Percentiles rank a stretch among this genome's conserved stretches.
These are phyloP conservation scores for Taphrina confusa DNA, from an alignment of 1,139 yeast genomes.

Conservation along the genomic window DNA sequence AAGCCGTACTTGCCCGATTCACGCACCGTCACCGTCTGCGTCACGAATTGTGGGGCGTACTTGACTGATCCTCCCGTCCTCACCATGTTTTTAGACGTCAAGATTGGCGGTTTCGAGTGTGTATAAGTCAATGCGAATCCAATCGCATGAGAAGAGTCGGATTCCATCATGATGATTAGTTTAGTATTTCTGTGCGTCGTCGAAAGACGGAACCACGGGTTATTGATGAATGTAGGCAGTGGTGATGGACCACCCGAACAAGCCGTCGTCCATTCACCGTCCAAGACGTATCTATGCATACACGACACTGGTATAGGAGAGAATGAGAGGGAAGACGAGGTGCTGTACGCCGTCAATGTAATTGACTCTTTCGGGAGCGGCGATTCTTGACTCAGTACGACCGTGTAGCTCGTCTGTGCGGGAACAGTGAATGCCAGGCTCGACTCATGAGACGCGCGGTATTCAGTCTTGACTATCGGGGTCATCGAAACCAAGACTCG, in stretches of 20 bases:
- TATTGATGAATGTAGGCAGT: slow-evolving; percentile 54
- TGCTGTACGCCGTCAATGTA: slow-evolving; percentile 42
- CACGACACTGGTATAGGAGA: background rate
- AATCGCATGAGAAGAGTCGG: slow-evolving; percentile 44
- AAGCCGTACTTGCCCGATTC: slow-evolving; percentile 37
- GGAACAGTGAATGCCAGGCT: slow-evolving; percentile 43
- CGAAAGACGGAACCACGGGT: slow-evolving; percentile 62
- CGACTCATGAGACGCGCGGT: slow-evolving; percentile 44
- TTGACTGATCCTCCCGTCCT: background rate
- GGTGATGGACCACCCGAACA: slow-evolving; percentile 42
- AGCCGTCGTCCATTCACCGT: slow-evolving; percentile 56
- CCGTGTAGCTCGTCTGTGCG: slow-evolving; percentile 41
- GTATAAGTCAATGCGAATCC: background rate
- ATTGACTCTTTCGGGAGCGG: slow-evolving; percentile 44
- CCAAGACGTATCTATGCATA: slow-evolving; percentile 40
- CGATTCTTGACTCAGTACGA: slow-evolving; percentile 39
- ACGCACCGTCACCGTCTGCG: background rate
- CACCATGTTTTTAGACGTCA: slow-evolving; percentile 34
- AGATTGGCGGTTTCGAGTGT: slow-evolving; percentile 5
- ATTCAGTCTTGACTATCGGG: slow-evolving; percentile 41
- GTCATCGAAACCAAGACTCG: slow-evolving; percentile 40
- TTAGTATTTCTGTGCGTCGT: background rate
- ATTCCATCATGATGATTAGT: slow-evolving; percentile 43
- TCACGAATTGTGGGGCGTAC: background rate
- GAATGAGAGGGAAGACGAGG: background rate